A percentile compares a stretch with the other conserved stretches of the same genome.
Evolutionary conservation across 2,329 filamentous ascomycete genomes (phyloP).

Genomic region (Aureobasidium uvarum): DNA sequence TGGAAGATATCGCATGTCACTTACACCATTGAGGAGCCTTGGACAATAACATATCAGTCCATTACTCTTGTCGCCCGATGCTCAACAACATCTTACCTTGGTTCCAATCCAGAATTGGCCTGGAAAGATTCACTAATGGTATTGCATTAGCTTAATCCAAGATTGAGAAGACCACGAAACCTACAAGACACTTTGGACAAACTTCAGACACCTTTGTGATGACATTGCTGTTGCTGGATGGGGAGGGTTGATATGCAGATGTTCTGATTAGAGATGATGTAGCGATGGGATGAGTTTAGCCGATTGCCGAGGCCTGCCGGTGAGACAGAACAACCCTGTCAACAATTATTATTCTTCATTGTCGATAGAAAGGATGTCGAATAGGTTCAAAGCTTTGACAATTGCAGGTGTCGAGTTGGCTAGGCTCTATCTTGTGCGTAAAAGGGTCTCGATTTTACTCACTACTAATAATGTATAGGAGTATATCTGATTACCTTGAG

Average conservation of each 20-base stretch:
- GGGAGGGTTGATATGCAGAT: background rate
- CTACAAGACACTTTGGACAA: constrained; percentile 24
- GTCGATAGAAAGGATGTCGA: too few relatives aligned
- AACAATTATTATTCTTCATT: too few relatives aligned
- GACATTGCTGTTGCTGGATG: constrained; percentile 4
- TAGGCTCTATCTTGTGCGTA: too few relatives aligned
- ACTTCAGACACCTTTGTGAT: constrained; percentile 21
- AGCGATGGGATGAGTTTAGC: constrained; percentile 9
- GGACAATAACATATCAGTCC: constrained; percentile 11
- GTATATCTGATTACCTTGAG: too few relatives aligned
- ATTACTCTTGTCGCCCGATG: background rate
- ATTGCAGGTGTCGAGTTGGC: too few relatives aligned
- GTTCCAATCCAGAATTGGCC: constrained; percentile 81
- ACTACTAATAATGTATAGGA: too few relatives aligned
- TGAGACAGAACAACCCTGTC: background rate
- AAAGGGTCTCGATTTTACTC: too few relatives aligned
- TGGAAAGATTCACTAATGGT: constrained; percentile 78
- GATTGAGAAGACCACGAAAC: background rate
- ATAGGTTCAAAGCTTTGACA: too few relatives aligned
- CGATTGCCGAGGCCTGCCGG: constrained; percentile 4
- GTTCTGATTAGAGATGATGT: background rate
- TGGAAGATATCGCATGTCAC: constrained; percentile 19
- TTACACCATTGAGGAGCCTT: constrained; percentile 46
- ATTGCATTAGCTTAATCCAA: background rate
- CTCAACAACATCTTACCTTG: constrained; percentile 58